Evolutionary conservation across 371 early-diverging fungal genomes (phyloP).

Genomic region (Apophysomyces trapeziformis): DNA sequence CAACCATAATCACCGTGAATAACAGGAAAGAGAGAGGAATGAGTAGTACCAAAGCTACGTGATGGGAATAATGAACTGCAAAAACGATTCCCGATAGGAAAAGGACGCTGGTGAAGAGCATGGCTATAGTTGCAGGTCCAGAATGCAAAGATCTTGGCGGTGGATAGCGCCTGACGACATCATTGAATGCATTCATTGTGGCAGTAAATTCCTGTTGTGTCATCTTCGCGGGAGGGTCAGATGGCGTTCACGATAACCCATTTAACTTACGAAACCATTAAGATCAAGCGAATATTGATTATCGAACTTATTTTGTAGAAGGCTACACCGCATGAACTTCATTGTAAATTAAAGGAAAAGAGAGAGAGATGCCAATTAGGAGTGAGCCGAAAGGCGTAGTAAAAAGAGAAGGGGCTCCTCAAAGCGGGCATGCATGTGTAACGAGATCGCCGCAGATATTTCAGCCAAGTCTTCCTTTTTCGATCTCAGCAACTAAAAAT

Average conservation of each 20-base stretch:
- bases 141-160: constrained; percentile 32
- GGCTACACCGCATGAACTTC: constrained; percentile 46
- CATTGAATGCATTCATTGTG: constrained; percentile 46
- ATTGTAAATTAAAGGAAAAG: constrained; percentile 14
- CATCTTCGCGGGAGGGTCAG: constrained; percentile 27
- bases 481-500: constrained; percentile 17
- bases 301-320: constrained; percentile 34
- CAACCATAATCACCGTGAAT: constrained; percentile 24
- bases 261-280: constrained; percentile 30
- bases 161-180: constrained; percentile 31
- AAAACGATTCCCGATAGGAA: constrained; percentile 25
- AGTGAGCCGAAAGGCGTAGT: constrained; percentile 7
- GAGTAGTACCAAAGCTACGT: constrained; percentile 25
- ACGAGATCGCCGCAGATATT: constrained; percentile 9
- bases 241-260: not conserved
- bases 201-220: constrained; percentile 40
- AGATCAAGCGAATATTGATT: constrained; percentile 44
- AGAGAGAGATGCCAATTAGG: constrained; percentile 14
- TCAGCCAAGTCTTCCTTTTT: constrained; percentile 10
- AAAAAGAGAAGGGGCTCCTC: constrained; percentile 3
- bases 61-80: constrained; percentile 38
- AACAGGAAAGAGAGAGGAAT: constrained; percentile 32
- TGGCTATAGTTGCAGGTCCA: constrained; percentile 18
- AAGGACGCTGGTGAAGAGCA: constrained; percentile 17
- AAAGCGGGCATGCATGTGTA: constrained; percentile 10